A percentile compares a stretch with the other conserved stretches of the same genome.
Conservation (phyloP, 805 yeast genomes). For the Metschnikowia similis region DNA sequence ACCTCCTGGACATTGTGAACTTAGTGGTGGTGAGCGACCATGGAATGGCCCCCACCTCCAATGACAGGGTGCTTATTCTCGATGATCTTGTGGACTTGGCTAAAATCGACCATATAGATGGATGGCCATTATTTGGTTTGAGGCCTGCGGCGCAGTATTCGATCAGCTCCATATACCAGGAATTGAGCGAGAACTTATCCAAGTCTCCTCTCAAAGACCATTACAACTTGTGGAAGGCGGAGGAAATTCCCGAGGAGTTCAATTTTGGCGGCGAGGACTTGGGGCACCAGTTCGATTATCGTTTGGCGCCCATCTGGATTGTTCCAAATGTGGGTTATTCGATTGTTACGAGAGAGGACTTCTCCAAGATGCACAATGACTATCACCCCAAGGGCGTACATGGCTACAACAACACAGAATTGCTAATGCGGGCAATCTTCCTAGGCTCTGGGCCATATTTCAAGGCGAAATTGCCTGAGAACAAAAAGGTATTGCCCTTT, state of each 20-base stretch:
- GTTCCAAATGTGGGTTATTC: conserved; percentile 81
- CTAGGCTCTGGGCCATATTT: conserved; percentile 81
- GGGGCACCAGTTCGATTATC: conserved; percentile 42
- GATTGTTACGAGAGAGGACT: conserved; percentile 56
- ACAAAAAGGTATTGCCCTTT: conserved; percentile 53
- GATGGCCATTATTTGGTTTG: conserved; percentile 83
- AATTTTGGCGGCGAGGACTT: conserved; percentile 45
- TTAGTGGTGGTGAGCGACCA: conserved; percentile 82
- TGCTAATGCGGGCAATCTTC: conserved; percentile 80
- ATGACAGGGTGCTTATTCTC: conserved; percentile 60
- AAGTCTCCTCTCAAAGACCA: conserved; percentile 22
- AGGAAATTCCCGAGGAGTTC: conserved; percentile 52
- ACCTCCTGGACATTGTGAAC: conserved; percentile 63
- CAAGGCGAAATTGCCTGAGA: conserved; percentile 24
- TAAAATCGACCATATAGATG: conserved; percentile 61
- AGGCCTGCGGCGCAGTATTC: conserved; percentile 47
- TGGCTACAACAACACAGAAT: conserved; percentile 76
- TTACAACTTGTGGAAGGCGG: conserved; percentile 48
- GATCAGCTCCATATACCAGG: conserved; percentile 44
- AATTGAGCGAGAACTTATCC: conserved; percentile 32
- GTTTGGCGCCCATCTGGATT: conserved; percentile 84
- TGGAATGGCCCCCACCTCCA: conserved; percentile 87
- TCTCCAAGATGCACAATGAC: conserved; percentile 44
- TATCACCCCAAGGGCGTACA: conserved; percentile 75
- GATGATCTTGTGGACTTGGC: conserved; percentile 63